Evolutionary conservation across 164 flowering plant genomes (phyloP).

Genomic region (Magnolia officinalis): DNA sequence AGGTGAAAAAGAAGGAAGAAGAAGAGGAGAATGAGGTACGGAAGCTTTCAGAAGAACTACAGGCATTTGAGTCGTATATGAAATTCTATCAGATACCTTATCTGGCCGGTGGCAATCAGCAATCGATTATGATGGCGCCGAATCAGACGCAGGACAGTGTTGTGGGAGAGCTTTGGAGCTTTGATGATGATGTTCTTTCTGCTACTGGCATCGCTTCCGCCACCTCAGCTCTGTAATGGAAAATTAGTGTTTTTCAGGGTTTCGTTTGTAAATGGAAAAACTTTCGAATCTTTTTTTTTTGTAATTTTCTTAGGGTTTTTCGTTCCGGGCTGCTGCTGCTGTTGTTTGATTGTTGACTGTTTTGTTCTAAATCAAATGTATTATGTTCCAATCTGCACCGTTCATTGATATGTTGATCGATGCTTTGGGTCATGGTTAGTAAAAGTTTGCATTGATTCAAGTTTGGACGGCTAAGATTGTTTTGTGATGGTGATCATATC

Average conservation of each 20-base stretch:
- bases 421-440: too few relatives aligned
- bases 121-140: conserved; percentile 15
- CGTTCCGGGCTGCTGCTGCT: background rate
- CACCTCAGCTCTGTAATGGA: background rate
- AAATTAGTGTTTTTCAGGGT: background rate
- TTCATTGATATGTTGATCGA: too few relatives aligned
- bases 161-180: conserved; percentile 60
- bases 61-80: conserved; percentile 72
- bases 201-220: background rate
- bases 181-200: conserved; percentile 49
- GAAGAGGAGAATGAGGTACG: conserved; percentile 34
- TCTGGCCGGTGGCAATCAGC: conserved; percentile 41
- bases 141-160: conserved; percentile 28
- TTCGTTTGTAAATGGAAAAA: background rate
- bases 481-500: too few relatives aligned
- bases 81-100: conserved; percentile 74
- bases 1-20: conserved; percentile 8
- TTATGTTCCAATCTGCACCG: too few relatives aligned
- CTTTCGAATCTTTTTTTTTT: background rate
- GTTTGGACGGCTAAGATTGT: too few relatives aligned
- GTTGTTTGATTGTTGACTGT: background rate
- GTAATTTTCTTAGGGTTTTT: background rate
- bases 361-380: too few relatives aligned
- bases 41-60: conserved; percentile 71
- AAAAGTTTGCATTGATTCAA: too few relatives aligned